Evolutionary conservation across 2,329 filamentous ascomycete genomes (phyloP).

Genomic region (Exophiala sp.): DNA sequence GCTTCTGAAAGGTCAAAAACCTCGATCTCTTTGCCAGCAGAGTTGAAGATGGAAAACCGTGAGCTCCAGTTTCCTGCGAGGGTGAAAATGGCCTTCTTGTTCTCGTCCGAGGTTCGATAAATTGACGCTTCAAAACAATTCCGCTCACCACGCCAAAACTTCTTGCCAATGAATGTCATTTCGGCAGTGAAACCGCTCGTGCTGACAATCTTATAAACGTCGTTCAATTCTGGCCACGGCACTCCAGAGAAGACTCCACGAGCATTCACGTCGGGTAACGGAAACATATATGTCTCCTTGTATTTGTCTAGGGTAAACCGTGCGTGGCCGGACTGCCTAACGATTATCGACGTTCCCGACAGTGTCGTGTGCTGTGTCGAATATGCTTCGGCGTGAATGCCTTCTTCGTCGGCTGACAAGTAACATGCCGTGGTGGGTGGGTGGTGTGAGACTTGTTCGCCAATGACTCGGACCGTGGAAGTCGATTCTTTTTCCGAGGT

Average conservation of each 20-base stretch:
- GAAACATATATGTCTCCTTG: slow-evolving; percentile 26
- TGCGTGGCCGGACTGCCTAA: slow-evolving; percentile 24
- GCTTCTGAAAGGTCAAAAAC: slow-evolving; percentile 49
- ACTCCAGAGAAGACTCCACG: slow-evolving; percentile 43
- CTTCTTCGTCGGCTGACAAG: slow-evolving; percentile 24
- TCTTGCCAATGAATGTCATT: slow-evolving; percentile 25
- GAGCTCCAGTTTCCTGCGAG: slow-evolving; percentile 43
- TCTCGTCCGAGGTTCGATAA: slow-evolving; percentile 16
- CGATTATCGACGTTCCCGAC: slow-evolving; percentile 23
- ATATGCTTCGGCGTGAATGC: slow-evolving; percentile 24
- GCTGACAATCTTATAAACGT: slow-evolving; percentile 23
- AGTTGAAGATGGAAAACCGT: slow-evolving; percentile 70
- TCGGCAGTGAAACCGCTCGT: slow-evolving; percentile 24
- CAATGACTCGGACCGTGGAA: slow-evolving; percentile 23
- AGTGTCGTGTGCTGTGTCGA: slow-evolving; percentile 23
- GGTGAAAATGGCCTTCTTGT: slow-evolving; percentile 14
- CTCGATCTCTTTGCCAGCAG: slow-evolving; percentile 44
- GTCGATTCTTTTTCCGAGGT: slow-evolving; percentile 14
- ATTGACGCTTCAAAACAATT: slow-evolving; percentile 23
- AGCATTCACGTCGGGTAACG: slow-evolving; percentile 24
- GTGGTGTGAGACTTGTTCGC: slow-evolving; percentile 28
- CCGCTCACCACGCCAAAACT: slow-evolving; percentile 20
- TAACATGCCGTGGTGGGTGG: slow-evolving; percentile 29
- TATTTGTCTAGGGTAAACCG: slow-evolving; percentile 26
- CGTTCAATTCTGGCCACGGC: slow-evolving; percentile 37